phyloP scores from a whole-genome alignment of 2,329 filamentous ascomycete species.

The Ophiostoma angusticollis region DNA sequence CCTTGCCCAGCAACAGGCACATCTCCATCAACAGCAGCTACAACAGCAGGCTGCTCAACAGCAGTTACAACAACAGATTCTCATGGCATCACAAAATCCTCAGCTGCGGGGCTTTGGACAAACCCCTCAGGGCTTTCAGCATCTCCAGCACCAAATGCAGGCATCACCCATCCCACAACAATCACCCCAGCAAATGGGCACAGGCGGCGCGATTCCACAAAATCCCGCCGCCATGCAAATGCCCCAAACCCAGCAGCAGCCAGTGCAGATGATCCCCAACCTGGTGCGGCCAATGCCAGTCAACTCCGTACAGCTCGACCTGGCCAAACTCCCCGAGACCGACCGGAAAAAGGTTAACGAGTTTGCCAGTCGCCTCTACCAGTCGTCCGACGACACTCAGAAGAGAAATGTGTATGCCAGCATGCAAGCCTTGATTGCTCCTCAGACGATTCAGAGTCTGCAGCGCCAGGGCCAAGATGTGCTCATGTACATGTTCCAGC shows the following conservation, averaged over 20 bases:
- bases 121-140: slow-evolving; percentile 41
- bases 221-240: slow-evolving; percentile 24
- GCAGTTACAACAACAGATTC: slow-evolving; percentile 28
- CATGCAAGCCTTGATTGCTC: slow-evolving; percentile 26
- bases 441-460: slow-evolving; percentile 30
- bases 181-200: slow-evolving; percentile 26
- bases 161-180: slow-evolving; percentile 38
- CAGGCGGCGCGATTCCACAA: slow-evolving; percentile 23
- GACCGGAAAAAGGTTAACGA: slow-evolving; percentile 35
- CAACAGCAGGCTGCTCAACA: slow-evolving; percentile 19
- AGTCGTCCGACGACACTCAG: slow-evolving; percentile 29
- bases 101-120: slow-evolving; percentile 40
- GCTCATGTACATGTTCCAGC: slow-evolving; percentile 35
- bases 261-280: slow-evolving; percentile 27
- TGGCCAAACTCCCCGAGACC: slow-evolving; percentile 27
- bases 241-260: slow-evolving; percentile 28
- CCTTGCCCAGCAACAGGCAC: slow-evolving; percentile 21
- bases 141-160: slow-evolving; percentile 47
- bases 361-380: slow-evolving; percentile 29
- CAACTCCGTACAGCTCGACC: slow-evolving; percentile 19
- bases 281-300: slow-evolving; percentile 21
- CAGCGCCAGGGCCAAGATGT: slow-evolving; percentile 36
- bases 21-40: slow-evolving; percentile 17
- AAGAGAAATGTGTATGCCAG: slow-evolving; percentile 29
- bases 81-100: slow-evolving; percentile 38